These are phyloP conservation scores for Hanseniaspora valbyensis DNA, from an alignment of 805 yeast species.

Conservation along the genomic window DNA sequence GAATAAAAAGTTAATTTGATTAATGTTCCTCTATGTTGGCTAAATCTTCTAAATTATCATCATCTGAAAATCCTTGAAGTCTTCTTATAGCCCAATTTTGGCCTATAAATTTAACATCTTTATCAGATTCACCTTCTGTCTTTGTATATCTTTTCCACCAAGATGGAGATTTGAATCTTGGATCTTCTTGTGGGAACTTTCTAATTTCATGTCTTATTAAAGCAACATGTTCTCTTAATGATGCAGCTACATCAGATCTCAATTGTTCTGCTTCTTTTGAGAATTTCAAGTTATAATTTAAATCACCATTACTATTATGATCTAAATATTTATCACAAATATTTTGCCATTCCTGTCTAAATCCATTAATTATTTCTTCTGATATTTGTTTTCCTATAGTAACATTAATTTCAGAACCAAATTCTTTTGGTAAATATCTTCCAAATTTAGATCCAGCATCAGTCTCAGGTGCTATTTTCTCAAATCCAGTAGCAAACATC, in stretches of 20 bases:
- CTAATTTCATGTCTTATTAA: slow-evolving; percentile 32
- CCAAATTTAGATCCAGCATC: slow-evolving; percentile 44
- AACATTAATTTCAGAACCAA: slow-evolving; percentile 58
- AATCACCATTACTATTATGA: slow-evolving; percentile 39
- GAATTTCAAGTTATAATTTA: slow-evolving; percentile 48
- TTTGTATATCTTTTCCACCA: slow-evolving; percentile 67
- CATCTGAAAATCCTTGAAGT: slow-evolving; percentile 40
- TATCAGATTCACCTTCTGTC: slow-evolving; percentile 56
- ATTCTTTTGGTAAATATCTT: slow-evolving; percentile 48
- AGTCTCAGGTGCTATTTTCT: slow-evolving; percentile 70
- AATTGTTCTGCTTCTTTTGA: slow-evolving; percentile 58
- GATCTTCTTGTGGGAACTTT: slow-evolving; percentile 51
- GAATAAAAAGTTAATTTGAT: background rate
- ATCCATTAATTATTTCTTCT: slow-evolving; percentile 46
- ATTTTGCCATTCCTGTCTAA: slow-evolving; percentile 58
- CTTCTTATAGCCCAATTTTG: slow-evolving; percentile 73
- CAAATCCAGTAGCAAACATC: slow-evolving; percentile 75
- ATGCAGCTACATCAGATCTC: slow-evolving; percentile 60
- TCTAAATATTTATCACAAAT: slow-evolving; percentile 47
- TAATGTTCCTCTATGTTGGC: background rate
- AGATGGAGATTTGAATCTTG: slow-evolving; percentile 50
- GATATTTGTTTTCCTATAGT: slow-evolving; percentile 62
- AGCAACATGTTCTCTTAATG: slow-evolving; percentile 52
- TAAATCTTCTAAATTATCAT: slow-evolving; percentile 18
- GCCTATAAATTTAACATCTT: slow-evolving; percentile 62